Percentiles rank a stretch among this genome's conserved stretches.
Conservation (phyloP, 2,329 filamentous ascomycete species). For the Colletotrichum gigasporum region DNA sequence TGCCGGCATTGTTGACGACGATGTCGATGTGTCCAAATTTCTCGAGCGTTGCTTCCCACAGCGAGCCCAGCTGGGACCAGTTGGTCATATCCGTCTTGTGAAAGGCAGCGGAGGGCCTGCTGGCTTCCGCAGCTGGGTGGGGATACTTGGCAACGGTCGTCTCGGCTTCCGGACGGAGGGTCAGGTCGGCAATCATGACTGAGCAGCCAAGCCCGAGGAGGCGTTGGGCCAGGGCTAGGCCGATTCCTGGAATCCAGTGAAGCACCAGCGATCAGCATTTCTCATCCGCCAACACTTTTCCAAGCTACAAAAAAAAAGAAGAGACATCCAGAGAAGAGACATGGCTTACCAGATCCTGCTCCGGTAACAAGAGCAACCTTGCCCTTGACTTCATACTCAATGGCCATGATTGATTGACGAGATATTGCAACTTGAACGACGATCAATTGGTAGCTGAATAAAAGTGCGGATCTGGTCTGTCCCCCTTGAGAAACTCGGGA, state of each 20-base stretch:
- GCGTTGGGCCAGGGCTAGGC: slow-evolving; percentile 33
- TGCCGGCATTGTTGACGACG: slow-evolving; percentile 33
- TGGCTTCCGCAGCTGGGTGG: not conserved
- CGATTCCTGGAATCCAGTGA: slow-evolving; percentile 39
- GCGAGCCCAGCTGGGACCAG: slow-evolving; percentile 35
- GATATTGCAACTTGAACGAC: too few relatives aligned
- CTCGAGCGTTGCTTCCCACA: slow-evolving; percentile 34
- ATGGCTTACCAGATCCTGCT: too few relatives aligned
- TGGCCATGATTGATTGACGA: too few relatives aligned
- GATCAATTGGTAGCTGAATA: too few relatives aligned
- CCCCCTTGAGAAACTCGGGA: too few relatives aligned
- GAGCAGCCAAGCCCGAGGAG: slow-evolving; percentile 38
- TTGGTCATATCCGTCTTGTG: slow-evolving; percentile 39
- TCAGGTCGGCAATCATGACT: slow-evolving; percentile 38
- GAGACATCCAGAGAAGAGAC: too few relatives aligned
- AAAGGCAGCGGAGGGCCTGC: slow-evolving; percentile 29
- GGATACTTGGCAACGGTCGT: slow-evolving; percentile 26
- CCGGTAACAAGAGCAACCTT: too few relatives aligned
- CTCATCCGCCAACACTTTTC: too few relatives aligned
- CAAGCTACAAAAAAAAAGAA: too few relatives aligned
- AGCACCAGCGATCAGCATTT: too few relatives aligned
- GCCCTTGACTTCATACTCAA: too few relatives aligned
- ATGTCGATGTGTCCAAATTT: slow-evolving; percentile 33
- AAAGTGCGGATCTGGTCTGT: too few relatives aligned
- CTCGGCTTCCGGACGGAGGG: slow-evolving; percentile 36